phyloP scores from a whole-genome alignment of 768 basidiomycete species.

The Suillus spraguei region DNA sequence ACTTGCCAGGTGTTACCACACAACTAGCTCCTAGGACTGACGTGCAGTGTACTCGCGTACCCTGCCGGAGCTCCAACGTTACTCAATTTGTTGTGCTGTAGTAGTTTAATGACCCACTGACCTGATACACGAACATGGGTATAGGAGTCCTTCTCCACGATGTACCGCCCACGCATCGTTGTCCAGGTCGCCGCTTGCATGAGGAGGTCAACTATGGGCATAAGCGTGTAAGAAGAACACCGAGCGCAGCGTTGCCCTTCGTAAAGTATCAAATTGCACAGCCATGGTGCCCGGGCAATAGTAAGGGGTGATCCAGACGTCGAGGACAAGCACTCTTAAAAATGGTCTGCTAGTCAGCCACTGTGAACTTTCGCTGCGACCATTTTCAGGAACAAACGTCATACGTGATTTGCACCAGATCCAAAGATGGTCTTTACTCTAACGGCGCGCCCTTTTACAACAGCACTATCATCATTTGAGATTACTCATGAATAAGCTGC shows the following conservation, averaged over 20 bases:
- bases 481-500: constrained; percentile 74
- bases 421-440: constrained; percentile 96
- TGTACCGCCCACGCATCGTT: constrained; percentile 90
- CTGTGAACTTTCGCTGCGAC: constrained; percentile 37
- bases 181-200: constrained; percentile 86
- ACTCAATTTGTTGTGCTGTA: constrained; percentile 15
- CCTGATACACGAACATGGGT: constrained; percentile 87
- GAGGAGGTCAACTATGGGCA: constrained; percentile 58
- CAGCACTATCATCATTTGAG: constrained; percentile 54
- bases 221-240: constrained; percentile 83
- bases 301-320: constrained; percentile 84
- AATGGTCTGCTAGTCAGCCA: constrained; percentile 81
- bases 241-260: neutral
- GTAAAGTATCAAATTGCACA: constrained; percentile 62
- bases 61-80: constrained; percentile 81
- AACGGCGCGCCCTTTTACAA: constrained; percentile 69
- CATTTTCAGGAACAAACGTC: constrained; percentile 72
- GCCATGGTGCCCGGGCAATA: constrained; percentile 90
- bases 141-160: constrained; percentile 66
- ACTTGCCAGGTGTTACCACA: neutral
- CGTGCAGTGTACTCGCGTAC: constrained; percentile 87
- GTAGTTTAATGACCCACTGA: constrained; percentile 33
- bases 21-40: constrained; percentile 31
- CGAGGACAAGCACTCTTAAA: constrained; percentile 87
- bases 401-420: constrained; percentile 94